Evolutionary conservation across 352 stramenopile species (phyloP), one percentile per base, ranked within the genome.

Genomic region (Pythium angustatum): DNA sequence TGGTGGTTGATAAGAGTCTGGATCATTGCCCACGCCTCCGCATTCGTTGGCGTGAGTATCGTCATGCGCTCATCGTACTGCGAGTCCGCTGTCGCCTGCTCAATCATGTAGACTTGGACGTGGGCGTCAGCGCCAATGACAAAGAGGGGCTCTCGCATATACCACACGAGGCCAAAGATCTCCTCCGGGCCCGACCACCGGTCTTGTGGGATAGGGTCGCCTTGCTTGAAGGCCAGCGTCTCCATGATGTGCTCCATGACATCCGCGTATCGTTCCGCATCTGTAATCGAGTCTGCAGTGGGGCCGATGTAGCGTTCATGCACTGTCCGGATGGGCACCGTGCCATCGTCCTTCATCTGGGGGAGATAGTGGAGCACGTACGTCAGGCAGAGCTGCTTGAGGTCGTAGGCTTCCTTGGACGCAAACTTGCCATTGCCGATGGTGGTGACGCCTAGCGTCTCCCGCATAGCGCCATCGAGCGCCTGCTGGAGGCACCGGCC

Each of bases 41-140:
- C 19, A 10, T 56, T 22, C 12, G 22, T 11, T 7, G 26, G 27
- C 4, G 49, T 26, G 8, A 56, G 19, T 11, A 56, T 56, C 4
- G 43, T 2, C 12, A 43, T 26, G 21, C 10, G 22, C 15, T 56
- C 49, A 7, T 56, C 49, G 28, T 26, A 41, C 14, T 8, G 2
- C 9, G 15, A 43, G 2, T 34, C 17, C 9, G 49, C 27, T 22
- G 12, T 17, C 1, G 49, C 49, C 28, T 43, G 17, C n/a, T 56
- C 28, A 30, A 56, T 43, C 3, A 56, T 56, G 28, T 56, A 56
- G 2, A 56, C 49, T 56, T 56, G 27, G 3, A 56, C 49, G 17
- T 40, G n/a, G 6, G 22, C 26, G n/a, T 56, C 49, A 1, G 27
- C 28, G 5, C 28, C 49, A 19, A 56, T 56, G 3, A 56, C 27